phyloP scores from a whole-genome alignment of 2,329 filamentous ascomycete species.

The Onygenales sp. region DNA sequence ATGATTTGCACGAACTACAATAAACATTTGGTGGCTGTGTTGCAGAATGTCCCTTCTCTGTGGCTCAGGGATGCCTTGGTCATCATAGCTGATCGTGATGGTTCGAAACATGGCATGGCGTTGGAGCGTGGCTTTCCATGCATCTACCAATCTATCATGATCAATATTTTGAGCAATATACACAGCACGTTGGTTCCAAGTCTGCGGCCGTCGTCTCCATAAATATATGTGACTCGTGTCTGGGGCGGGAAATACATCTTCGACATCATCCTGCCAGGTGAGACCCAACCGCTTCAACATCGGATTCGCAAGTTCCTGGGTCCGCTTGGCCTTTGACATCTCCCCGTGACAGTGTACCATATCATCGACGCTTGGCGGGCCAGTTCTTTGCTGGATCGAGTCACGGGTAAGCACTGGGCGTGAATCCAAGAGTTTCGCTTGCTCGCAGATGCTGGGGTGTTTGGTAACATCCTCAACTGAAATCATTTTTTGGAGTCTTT shows the following conservation, averaged over 20 bases:
- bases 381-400: not conserved
- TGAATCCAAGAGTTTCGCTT: not conserved
- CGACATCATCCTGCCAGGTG: not conserved
- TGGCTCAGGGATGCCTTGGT: not conserved
- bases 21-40: not conserved
- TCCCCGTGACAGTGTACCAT: constrained; percentile 4
- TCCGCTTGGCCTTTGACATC: not conserved
- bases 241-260: constrained; percentile 2
- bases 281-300: not conserved
- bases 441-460: not conserved
- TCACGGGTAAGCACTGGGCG: not conserved
- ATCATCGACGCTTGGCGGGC: not conserved
- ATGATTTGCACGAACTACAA: not conserved
- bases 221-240: not conserved
- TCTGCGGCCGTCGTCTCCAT: not conserved
- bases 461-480: constrained; percentile 3
- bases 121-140: constrained; percentile 1
- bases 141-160: not conserved
- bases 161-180: not conserved
- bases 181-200: not conserved
- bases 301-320: not conserved
- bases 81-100: not conserved
- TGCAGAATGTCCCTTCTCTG: not conserved
- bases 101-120: not conserved
- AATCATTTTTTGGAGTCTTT: constrained; percentile 5